These are phyloP conservation scores for Leucocoprinus birnbaumii DNA, from an alignment of 768 basidiomycete genomes.

Conservation along the genomic window DNA sequence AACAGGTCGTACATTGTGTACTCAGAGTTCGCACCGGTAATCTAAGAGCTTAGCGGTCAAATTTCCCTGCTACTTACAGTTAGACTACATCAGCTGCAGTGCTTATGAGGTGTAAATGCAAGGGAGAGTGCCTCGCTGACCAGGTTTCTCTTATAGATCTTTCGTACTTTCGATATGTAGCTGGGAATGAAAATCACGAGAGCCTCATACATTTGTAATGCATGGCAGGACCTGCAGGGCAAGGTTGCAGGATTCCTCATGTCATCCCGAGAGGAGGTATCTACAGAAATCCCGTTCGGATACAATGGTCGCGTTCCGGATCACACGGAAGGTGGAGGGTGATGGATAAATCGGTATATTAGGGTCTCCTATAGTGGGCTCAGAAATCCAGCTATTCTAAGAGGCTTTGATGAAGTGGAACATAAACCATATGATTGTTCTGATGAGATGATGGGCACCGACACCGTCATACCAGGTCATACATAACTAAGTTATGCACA, in stretches of 20 bases:
- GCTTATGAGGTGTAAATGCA: no score
- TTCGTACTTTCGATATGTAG: no score
- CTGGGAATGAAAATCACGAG: no score
- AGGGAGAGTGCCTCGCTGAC: no score
- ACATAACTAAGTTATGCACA: no score
- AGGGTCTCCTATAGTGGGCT: neutral
- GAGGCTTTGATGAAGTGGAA: neutral
- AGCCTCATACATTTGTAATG: no score
- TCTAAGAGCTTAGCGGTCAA: no score
- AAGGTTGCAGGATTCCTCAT: neutral
- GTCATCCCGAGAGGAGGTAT: neutral
- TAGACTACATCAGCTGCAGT: no score
- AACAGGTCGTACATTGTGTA: no score
- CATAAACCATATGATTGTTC: neutral
- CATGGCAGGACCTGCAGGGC: neutral
- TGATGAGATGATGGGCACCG: neutral
- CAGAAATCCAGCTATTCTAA: neutral
- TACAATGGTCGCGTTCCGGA: conserved; percentile 6
- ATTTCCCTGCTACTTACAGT: no score
- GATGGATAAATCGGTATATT: neutral
- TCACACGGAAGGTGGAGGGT: neutral
- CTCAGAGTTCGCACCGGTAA: no score
- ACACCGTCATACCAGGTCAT: neutral
- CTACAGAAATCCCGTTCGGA: neutral
- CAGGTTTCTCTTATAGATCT: no score